Evolutionary conservation across 345 rosid species (phyloP).

Genomic region (Populus ilicifolia): DNA sequence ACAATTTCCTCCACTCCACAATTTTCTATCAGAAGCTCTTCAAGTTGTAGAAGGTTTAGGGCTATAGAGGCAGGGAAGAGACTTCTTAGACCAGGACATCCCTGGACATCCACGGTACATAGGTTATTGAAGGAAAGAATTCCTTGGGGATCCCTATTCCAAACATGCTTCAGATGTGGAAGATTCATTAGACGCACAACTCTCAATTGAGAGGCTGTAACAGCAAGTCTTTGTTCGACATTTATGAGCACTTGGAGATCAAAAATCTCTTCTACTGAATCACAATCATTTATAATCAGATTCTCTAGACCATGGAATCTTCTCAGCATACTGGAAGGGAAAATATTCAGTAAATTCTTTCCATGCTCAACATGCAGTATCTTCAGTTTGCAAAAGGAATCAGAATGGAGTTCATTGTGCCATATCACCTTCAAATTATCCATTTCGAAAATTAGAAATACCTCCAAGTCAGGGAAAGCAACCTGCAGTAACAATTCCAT

Average conservation of each 20-base stretch:
- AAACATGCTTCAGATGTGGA: conserved; percentile 5
- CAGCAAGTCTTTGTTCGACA: neutral
- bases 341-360: neutral
- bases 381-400: conserved; percentile 18
- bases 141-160: conserved; percentile 5
- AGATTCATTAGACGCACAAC: neutral
- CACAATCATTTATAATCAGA: neutral
- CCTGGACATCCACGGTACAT: no score
- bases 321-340: conserved; percentile 11
- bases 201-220: neutral
- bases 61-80: conserved; percentile 19
- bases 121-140: neutral
- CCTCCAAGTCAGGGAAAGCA: conserved; percentile 23
- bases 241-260: conserved; percentile 1
- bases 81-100: neutral
- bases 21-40: neutral
- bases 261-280: conserved; percentile 12
- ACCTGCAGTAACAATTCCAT: conserved; percentile 9
- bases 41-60: conserved; percentile 6
- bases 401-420: conserved; percentile 3
- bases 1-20: conserved; percentile 21
- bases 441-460: conserved; percentile 8
- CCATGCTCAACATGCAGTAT: neutral
- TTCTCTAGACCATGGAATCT: neutral
- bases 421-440: conserved; percentile 20